Evolutionary conservation across 2,329 filamentous ascomycete species (phyloP), one percentile per base, ranked within the genome.

Genomic region (Stagonosporopsis vannaccii): DNA sequence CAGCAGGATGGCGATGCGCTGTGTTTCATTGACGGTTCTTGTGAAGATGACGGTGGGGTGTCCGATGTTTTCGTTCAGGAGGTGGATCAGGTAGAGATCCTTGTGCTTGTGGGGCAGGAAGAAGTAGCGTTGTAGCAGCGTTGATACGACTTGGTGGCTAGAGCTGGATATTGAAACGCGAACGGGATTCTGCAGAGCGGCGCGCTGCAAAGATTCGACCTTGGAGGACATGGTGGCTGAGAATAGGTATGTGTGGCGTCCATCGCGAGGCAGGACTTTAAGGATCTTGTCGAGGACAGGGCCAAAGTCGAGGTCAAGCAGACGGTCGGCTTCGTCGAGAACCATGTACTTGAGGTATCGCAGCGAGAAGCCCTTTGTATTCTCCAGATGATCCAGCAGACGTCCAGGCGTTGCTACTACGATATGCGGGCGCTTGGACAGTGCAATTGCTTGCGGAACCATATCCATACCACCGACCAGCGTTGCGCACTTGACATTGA

Each of bases 381-480:
- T 97, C 74, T 98, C 92, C 8, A 98, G 80, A 68, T 99, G 95
- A 69, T 98, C 95, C 4, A 97, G 82, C 20, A 97, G 80, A 53
- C 94, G 87, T 48, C 93, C 94, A n/a, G 94, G 94, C 0, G 94
- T 97, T 0, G 94, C 94, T 35, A 98, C 93, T 20, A 98, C 82
- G 22, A 99, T 88, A 70, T 99, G 95, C 7, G 95, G 95, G 68
- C 94, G 94, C 83, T 97, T 97, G n/a, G 90, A 92, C 0, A 99
- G 84, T 0, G 93, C 90, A 61, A 99, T 96, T 1, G 90, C 79
- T 75, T 99, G 95, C 0, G 91, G 85, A 1, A 97, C 90, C 91
- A 97, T 97, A 63, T 98, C 94, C 82, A 98, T 88, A 39, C 95
- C 95, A 68, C 95, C 95, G 1, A 98, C 91, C 39, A 99, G 87